phyloP scores from a whole-genome alignment of 768 basidiomycete genomes.

The Strobilomyces echinocephalus region DNA sequence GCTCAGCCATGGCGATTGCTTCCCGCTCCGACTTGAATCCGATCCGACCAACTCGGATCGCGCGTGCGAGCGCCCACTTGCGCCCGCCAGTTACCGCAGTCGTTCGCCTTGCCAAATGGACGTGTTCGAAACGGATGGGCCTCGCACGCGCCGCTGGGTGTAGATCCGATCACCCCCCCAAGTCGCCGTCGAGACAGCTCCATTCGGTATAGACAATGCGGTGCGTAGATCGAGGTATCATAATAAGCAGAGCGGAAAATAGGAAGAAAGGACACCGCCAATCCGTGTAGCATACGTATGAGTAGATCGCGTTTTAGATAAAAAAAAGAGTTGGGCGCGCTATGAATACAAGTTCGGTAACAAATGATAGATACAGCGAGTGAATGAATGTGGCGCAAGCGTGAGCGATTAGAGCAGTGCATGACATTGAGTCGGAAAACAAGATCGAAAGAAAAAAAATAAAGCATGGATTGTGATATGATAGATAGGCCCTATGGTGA shows the following conservation, averaged over 20 bases:
- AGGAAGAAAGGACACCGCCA: neutral
- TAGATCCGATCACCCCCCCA: neutral
- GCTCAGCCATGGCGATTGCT: too few relatives aligned
- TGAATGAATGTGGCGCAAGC: conserved; percentile 1
- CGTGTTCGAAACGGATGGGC: neutral
- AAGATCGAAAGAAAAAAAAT: neutral
- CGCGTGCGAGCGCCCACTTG: neutral
- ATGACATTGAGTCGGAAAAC: conserved; percentile 4
- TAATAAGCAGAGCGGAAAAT: neutral
- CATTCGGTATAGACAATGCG: conserved; percentile 3
- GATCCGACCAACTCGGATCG: neutral
- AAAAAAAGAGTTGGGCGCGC: neutral
- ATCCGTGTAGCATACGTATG: conserved; percentile 9
- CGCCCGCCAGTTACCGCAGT: neutral
- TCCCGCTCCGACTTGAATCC: neutral
- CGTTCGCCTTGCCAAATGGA: neutral
- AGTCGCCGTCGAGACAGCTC: neutral
- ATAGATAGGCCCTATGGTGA: neutral
- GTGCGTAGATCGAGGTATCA: conserved; percentile 7
- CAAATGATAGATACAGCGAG: conserved; percentile 21
- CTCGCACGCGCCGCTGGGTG: neutral
- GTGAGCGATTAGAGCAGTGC: conserved; percentile 12
- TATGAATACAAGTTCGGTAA: conserved; percentile 22
- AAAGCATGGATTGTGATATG: neutral
- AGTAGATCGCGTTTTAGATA: neutral